These are phyloP conservation scores for Limnanthes douglasii DNA, from an alignment of 345 rosid species.

Conservation along the genomic window DNA sequence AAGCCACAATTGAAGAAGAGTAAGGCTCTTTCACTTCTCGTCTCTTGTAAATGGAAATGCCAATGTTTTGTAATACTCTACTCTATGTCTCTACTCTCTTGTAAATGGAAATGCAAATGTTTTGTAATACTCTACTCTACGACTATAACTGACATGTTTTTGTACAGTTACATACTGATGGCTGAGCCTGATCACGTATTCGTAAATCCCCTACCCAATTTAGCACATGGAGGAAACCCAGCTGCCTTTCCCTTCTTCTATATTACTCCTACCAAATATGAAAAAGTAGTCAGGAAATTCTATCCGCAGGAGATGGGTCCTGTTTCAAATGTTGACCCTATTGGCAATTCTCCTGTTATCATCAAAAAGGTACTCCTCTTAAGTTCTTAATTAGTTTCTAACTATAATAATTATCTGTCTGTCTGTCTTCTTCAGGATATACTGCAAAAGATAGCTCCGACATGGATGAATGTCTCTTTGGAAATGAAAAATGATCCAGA, in stretches of 20 bases:
- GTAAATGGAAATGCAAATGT: no score
- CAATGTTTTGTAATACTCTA: not conserved
- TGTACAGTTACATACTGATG: slow-evolving; percentile 73
- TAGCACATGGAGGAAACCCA: slow-evolving; percentile 51
- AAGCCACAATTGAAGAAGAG: slow-evolving; percentile 86
- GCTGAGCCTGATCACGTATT: slow-evolving; percentile 94
- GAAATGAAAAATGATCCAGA: slow-evolving; percentile 91
- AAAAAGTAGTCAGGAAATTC: slow-evolving; percentile 44
- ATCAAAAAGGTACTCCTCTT: slow-evolving; percentile 43
- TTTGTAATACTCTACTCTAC: no score
- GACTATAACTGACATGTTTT: no score
- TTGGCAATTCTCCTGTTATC: slow-evolving; percentile 84
- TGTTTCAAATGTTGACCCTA: slow-evolving; percentile 58
- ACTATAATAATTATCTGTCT: no score
- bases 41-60: not conserved
- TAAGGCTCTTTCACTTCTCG: slow-evolving; percentile 25
- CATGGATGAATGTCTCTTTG: slow-evolving; percentile 94
- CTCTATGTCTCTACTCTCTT: slow-evolving; percentile 1
- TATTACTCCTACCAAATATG: slow-evolving; percentile 48
- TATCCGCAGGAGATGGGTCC: slow-evolving; percentile 68
- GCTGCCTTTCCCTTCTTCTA: slow-evolving; percentile 91
- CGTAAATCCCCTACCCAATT: slow-evolving; percentile 68
- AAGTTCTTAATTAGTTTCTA: not conserved
- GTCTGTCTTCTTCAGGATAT: slow-evolving; percentile 24
- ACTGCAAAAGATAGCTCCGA: slow-evolving; percentile 81